Evolutionary conservation across 2,329 filamentous ascomycete genomes (phyloP), one percentile per base, ranked within the genome.

Genomic region (Cladosporium cucumerinum): DNA sequence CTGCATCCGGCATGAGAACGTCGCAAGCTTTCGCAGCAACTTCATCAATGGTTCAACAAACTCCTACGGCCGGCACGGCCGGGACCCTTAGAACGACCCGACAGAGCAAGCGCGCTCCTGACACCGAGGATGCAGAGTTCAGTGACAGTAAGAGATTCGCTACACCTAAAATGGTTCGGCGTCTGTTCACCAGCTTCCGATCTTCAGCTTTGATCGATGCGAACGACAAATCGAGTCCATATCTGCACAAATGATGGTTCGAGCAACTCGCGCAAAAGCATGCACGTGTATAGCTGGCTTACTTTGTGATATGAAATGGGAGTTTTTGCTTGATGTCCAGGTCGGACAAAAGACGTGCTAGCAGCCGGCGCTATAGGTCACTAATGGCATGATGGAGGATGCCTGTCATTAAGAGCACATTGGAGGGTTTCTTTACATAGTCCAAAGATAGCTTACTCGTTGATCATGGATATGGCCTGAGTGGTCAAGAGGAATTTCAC

Each of bases 161-260:
- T n/a, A 59, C 62, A 16, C 30, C 55, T 3, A 16, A 23, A 12
- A 52, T 11, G 16, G 21, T 16, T 11, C 43, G 30, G 18, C 55
- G 25, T n/a, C 30, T 28, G 2, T 59, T 59, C 55, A 51, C 54
- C 12, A 59, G 60, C 23, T 36, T 64, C 43, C 12, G 46, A 23
- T 59, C 54, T 23, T 28, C 39, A 30, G 18, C 11, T 2, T 16
- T 64, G 21, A 59, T 64, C 43, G 55, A 64, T 18, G 62, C 55
- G 16, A 46, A 55, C 18, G 55, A 48, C 32, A 34, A 43, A 28
- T 64, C 62, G 23, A 64, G 62, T 26, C 55, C 62, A 21, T 30
- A 54, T 28, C 6, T 32, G 28, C 51, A n/a, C 26, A 30, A 54
- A 32, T 54, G 18, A 54, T 46, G n/a, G 39, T 7, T 21, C 23